Conservation (phyloP, 208 protist species). For the Histomonas meleagridis region DNA sequence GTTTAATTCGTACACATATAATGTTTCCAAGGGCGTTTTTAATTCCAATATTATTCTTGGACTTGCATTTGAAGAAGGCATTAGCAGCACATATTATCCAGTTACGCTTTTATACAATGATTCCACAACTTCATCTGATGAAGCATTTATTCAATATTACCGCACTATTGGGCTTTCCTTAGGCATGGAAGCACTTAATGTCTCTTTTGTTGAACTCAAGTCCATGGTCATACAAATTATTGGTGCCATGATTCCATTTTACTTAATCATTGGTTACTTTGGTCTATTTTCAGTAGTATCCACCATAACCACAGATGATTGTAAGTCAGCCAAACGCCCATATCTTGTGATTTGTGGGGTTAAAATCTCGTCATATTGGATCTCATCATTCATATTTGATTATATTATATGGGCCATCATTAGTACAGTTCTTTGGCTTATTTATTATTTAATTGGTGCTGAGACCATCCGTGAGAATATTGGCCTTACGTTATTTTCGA, state of each 20-base stretch:
- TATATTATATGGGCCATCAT: background rate
- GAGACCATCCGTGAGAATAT: background rate
- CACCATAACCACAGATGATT: background rate
- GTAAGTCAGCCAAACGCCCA: background rate
- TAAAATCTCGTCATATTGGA: background rate
- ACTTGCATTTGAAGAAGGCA: too few relatives aligned
- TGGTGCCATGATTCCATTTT: background rate
- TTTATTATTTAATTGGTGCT: background rate
- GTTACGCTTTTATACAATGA: background rate
- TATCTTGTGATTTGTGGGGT: background rate
- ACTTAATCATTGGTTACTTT: background rate
- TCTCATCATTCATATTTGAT: background rate
- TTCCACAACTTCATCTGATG: background rate
- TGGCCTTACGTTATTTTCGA: background rate
- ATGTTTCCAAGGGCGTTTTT: too few relatives aligned
- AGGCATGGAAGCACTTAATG: background rate
- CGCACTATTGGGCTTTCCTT: background rate
- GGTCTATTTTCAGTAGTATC: background rate
- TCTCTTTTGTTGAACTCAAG: background rate
- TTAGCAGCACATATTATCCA: too few relatives aligned
- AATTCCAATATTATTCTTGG: too few relatives aligned
- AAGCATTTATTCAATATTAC: background rate
- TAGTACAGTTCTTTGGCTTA: background rate
- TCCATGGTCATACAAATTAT: background rate
- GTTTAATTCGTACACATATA: too few relatives aligned